Base-by-base conservation (phyloP, 2,329 filamentous ascomycete genomes). In the Bipolaris zeicola region DNA sequence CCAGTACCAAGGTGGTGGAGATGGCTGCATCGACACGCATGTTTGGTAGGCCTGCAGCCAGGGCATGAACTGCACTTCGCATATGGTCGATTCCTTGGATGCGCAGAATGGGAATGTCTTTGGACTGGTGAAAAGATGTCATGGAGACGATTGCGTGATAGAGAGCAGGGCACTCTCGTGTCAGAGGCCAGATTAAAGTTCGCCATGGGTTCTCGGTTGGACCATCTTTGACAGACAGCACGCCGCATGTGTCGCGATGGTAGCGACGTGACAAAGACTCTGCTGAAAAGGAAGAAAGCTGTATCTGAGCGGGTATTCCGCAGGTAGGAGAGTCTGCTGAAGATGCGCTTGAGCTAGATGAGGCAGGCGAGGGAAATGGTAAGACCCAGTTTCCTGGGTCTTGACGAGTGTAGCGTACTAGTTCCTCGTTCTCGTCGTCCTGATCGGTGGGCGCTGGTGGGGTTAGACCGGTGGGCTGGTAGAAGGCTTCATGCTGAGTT, bases 121-220 rank as follows among this genome's bases (percentile, higher is more conserved):
- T 84, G 18, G 83, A 84, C 11, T 83, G 84, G 67, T 90, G 88
- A 65, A 90, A 90, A 1, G 87, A 87, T 1, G 88, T 87, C 80
- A 91, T 84, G 3, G 87, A 87, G 39, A 85, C 83, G 51, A 90
- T 82, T 3, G 88, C 88, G 76, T 90, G 86, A 62, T 86, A 87
- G 34, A 91, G 76, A 2, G 87, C 87, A 2, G 86, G 85, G 3
- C 83, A 88, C 45, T 86, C 81, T 62, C 80, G 81, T 3, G 87
- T 85, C 45, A 91, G 74, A 1, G 88, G 88, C 86, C 87, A 89
- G n/a, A 91, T 79, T 43, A 89, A 77, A 5, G 83, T 89, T 26
- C 87, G 82, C 88, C 88, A 91, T 2, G 88, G 88, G 67, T 90
- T 91, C 64, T 90, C 88, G 1, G 81, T 84, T 6, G 82, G 81